Evolutionary conservation across 1,139 yeast genomes (phyloP).

Genomic region (Yamadazyma membranifaciens): DNA sequence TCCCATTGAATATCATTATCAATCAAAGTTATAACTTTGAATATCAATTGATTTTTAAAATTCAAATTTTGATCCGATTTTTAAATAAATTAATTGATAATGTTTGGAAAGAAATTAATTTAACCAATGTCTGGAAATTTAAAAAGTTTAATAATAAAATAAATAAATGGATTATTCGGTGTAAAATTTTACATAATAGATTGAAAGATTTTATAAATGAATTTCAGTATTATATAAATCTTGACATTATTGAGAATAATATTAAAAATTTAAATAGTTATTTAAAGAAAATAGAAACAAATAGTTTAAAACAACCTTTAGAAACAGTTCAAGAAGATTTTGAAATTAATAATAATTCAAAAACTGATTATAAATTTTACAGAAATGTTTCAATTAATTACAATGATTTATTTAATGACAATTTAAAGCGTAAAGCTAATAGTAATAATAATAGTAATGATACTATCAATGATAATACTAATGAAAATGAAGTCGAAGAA

Average conservation of each 20-base stretch:
- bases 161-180: constrained; percentile 56
- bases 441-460: constrained; percentile 20
- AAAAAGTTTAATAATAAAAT: constrained; percentile 39
- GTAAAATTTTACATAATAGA: constrained; percentile 57
- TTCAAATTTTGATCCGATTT: constrained; percentile 61
- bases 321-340: constrained; percentile 2
- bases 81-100: constrained; percentile 58
- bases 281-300: constrained; percentile 19
- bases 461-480: constrained; percentile 25
- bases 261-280: constrained; percentile 41
- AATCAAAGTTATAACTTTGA: constrained; percentile 72
- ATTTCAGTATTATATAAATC: constrained; percentile 54
- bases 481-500: background rate
- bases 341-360: constrained; percentile 4
- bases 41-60: constrained; percentile 78
- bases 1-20: constrained; percentile 77
- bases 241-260: constrained; percentile 60
- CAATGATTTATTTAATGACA: constrained; percentile 1
- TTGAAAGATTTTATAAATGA: constrained; percentile 62
- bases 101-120: constrained; percentile 74
- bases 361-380: constrained; percentile 4
- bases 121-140: constrained; percentile 67
- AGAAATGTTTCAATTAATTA: constrained; percentile 1
- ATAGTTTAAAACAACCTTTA: constrained; percentile 9
- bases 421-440: background rate